These are phyloP conservation scores for Nannochloris sp. DNA, from an alignment of 139 green algal species.

Conservation along the genomic window DNA sequence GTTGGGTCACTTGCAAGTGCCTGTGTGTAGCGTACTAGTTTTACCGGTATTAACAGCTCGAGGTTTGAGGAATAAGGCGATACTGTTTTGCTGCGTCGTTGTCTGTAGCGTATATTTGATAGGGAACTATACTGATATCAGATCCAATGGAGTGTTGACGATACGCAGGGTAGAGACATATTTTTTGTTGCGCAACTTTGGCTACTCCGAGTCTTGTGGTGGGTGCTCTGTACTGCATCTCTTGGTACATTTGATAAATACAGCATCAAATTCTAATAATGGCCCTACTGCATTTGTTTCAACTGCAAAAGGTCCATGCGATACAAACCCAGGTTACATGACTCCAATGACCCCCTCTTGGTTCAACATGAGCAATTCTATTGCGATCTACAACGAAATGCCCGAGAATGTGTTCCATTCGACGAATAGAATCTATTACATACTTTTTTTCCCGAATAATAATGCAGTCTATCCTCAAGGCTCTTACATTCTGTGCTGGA, in stretches of 20 bases:
- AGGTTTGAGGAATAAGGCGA: no score
- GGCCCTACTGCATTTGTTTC: neutral
- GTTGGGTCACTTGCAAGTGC: no score
- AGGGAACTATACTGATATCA: no score
- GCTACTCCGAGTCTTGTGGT: constrained; percentile 6
- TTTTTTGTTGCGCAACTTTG: constrained; percentile 1
- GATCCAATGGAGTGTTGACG: no score
- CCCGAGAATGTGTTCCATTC: neutral
- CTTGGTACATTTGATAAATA: constrained; percentile 6
- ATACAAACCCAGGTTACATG: constrained; percentile 6
- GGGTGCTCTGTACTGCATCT: constrained; percentile 5
- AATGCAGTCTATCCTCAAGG: neutral
- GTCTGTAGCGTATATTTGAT: no score
- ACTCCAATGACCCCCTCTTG: constrained; percentile 4
- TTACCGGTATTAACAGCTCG: no score
- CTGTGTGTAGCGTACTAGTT: no score
- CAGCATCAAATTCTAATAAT: neutral
- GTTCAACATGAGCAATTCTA: constrained; percentile 5
- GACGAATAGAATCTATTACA: neutral
- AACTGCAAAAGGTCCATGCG: neutral
- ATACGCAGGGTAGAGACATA: neutral
- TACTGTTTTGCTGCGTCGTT: no score
- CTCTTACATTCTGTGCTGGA: constrained; percentile 3
- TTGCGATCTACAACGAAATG: constrained; percentile 7
- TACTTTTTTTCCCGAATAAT: neutral